A percentile compares a stretch with the other conserved stretches of the same genome.
phyloP scores from a whole-genome alignment of 73 alveolate genomes.

The Blepharisma stoltei region DNA sequence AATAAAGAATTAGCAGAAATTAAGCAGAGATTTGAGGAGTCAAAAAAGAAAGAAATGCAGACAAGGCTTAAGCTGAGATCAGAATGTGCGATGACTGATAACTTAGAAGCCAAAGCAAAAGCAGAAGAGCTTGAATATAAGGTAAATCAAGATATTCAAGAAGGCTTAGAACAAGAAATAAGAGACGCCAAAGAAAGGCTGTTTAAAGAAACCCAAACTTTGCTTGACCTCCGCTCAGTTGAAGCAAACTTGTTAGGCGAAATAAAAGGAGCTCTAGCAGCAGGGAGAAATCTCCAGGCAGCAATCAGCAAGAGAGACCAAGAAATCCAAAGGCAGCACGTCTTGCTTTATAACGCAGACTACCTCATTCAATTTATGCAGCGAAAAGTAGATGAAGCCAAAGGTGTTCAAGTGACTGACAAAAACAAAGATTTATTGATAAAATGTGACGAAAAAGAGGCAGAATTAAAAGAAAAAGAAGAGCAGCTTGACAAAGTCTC shows the following conservation, averaged over 20 bases:
- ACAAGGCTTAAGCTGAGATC: slow-evolving; percentile 66
- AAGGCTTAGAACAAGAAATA: slow-evolving; percentile 83
- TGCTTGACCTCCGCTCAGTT: slow-evolving; percentile 85
- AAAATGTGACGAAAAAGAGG: not conserved
- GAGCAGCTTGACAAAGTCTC: slow-evolving; percentile 51
- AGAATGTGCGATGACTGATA: slow-evolving; percentile 66
- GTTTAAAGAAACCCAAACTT: slow-evolving; percentile 89
- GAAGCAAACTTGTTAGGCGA: slow-evolving; percentile 92
- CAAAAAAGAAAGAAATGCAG: slow-evolving; percentile 57
- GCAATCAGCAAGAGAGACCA: slow-evolving; percentile 88
- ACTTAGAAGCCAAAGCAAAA: slow-evolving; percentile 67
- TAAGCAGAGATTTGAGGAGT: slow-evolving; percentile 64
- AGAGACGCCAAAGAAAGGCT: slow-evolving; percentile 78
- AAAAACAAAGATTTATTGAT: not conserved
- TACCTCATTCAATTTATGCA: slow-evolving; percentile 96
- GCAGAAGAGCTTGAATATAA: slow-evolving; percentile 66
- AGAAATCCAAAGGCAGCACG: slow-evolving; percentile 91
- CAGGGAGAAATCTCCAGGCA: slow-evolving; percentile 86
- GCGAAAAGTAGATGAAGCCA: slow-evolving; percentile 80
- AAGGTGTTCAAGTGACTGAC: slow-evolving; percentile 30
- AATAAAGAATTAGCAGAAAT: slow-evolving; percentile 53
- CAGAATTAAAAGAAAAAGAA: slow-evolving; percentile 43
- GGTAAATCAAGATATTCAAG: slow-evolving; percentile 58
- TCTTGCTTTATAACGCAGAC: slow-evolving; percentile 91
- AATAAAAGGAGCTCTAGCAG: slow-evolving; percentile 93